Base-by-base conservation (phyloP, 2,329 filamentous ascomycete genomes). In the Aspergillus tanneri region DNA sequence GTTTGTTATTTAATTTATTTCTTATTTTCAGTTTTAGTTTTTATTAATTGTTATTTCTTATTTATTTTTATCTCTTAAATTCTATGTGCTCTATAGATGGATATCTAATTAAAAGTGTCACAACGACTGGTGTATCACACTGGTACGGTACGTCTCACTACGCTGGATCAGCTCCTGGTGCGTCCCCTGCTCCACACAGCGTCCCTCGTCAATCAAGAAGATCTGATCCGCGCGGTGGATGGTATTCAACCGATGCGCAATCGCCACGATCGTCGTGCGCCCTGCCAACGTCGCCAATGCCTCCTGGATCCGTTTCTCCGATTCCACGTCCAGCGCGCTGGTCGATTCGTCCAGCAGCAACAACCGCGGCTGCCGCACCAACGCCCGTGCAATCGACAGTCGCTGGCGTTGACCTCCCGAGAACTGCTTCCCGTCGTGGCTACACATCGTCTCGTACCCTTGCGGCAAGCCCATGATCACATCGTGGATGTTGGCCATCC, bases 161-260 rank as follows among this genome's bases (percentile, higher is more conserved):
- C 75, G 66, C 50, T 73, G 66, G 23, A 78, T 63, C 46, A 80
- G 57, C 47, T 80, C 75, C 14, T 69, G 64, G 61, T 80, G 77
- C 23, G 69, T 71, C 3, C 77, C 77, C 52, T 71, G 68, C 35
- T 78, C 77, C 4, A 75, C 73, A 45, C 73, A 75, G 14, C 62
- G 65, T 1, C 77, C 77, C 4, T 68, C 71, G 48, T 81, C 77
- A 18, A 80, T 70, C 18, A 72, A 52, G 18, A 95, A 88, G 56
- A 96, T 96, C 59, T 91, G 91, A 68, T 96, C 87, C 0, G 91
- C 90, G 52, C 61, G 61, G 43, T 64, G 59, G 9, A 73, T 72
- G 11, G 71, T 74, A 43, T 69, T 65, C 41, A 73, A 56, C 23
- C 70, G 64, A 55, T 73, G 71, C 2, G 71, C 68, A 52, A 73